phyloP scores from a whole-genome alignment of 805 yeast genomes.

The Schizosaccharomyces lindneri region DNA sequence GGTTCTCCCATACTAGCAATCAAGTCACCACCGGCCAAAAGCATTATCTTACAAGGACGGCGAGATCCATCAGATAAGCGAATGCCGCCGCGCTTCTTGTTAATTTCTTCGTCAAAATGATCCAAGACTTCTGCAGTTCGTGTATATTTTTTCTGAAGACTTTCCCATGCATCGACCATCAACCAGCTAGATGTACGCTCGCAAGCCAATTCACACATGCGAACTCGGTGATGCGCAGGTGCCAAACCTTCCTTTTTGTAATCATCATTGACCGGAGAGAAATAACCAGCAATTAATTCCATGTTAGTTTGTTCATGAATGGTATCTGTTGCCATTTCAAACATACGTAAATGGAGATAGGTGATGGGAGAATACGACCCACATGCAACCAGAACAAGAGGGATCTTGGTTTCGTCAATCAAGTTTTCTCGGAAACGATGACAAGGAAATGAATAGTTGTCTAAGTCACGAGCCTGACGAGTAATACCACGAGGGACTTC shows the following conservation, averaged over 20 bases:
- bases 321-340: conserved; percentile 93
- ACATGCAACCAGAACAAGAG: conserved; percentile 86
- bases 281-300: conserved; percentile 90
- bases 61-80: conserved; percentile 20
- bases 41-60: conserved; percentile 80
- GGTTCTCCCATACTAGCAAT: conserved; percentile 99
- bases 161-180: conserved; percentile 99
- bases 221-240: conserved; percentile 62
- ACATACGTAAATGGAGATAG: conserved; percentile 83
- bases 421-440: conserved; percentile 46
- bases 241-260: conserved; percentile 87
- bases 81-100: conserved; percentile 72
- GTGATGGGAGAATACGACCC: conserved; percentile 94
- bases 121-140: conserved; percentile 88
- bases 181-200: conserved; percentile 92
- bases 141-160: conserved; percentile 69
- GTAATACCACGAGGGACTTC: conserved; percentile 89
- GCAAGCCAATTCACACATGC: conserved; percentile 96
- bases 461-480: conserved; percentile 55
- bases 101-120: conserved; percentile 87
- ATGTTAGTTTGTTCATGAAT: conserved; percentile 76
- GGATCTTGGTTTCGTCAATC: conserved; percentile 53
- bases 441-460: conserved; percentile 57
- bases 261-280: conserved; percentile 66
- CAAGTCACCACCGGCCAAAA: conserved; percentile 90